Base-by-base conservation (phyloP, 177 flowering plant genomes). In the Vitis hybrid region DNA sequence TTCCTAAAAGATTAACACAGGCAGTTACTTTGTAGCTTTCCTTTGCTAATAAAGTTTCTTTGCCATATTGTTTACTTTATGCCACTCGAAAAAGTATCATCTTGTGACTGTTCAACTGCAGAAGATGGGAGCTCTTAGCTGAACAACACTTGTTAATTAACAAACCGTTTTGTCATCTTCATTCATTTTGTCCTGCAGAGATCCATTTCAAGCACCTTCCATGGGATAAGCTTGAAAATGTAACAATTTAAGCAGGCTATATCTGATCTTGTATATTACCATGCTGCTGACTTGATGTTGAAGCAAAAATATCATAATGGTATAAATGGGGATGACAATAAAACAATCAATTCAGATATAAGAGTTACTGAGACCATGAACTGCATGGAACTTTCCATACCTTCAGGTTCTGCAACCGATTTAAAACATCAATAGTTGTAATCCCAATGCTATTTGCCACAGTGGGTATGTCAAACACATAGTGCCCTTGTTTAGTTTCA, bases 391-490 rank as follows among this genome's bases (percentile, higher is more conserved):
- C 7, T 34, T n/a, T 23, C 59, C 72, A 56, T 68, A 91, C 99
- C 99, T 96, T 91, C 30, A 96, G 80, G 66, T 73, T 79, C 30
- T 83, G 91, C 79, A 93, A 71, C 50, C 79, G 87, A 77, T 83
- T 84, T 71, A 80, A 76, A 18, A 96, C 48, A 55, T 84, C 83
- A 52, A 55, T 51, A 66, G 87, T 56, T 74, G 90, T 75, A 74
- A 84, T 65, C 8, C 89, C 87, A 57, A 81, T 76, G 80, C 73
- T 72, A 78, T 91, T 90, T 80, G 97, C 97, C 71, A 93, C 82
- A 56, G 87, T 78, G 13, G 97, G 95, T 64, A 95, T 86, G 80
- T 95, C 90, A 78, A 91, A 91, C 39, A 86, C 87, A 81, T 89
- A 82, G 61, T 83, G 81, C 69, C 98, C 99, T 72, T 90, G 91